Evolutionary conservation across 2,329 filamentous ascomycete species (phyloP).

Genomic region (Sporothrix mexicana): DNA sequence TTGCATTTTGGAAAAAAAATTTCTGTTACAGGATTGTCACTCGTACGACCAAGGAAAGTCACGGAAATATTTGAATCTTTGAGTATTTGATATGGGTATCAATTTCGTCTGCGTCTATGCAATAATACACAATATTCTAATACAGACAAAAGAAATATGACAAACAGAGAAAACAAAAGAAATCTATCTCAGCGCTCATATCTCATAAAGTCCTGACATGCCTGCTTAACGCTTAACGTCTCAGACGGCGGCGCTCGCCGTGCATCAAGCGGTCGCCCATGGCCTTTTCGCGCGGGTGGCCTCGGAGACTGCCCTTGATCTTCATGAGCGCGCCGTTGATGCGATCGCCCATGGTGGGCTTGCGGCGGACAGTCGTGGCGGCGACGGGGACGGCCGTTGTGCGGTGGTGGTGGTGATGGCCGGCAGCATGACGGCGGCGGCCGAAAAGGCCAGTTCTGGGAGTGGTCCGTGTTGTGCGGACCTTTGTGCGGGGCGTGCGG

Average conservation of each 20-base stretch:
- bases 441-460: constrained; percentile 28
- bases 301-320: constrained; percentile 71
- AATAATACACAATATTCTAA: background rate
- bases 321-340: constrained; percentile 76
- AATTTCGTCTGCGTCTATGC: constrained; percentile 12
- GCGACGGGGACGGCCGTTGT: background rate
- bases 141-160: constrained; percentile 31
- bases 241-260: constrained; percentile 10
- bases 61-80: background rate
- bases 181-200: background rate
- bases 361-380: constrained; percentile 61
- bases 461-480: constrained; percentile 31
- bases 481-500: constrained; percentile 5
- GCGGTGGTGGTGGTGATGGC: constrained; percentile 1
- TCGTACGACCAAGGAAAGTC: background rate
- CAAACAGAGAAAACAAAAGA: background rate
- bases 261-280: constrained; percentile 29
- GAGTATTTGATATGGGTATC: constrained; percentile 10
- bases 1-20: background rate
- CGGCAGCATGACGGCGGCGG: constrained; percentile 1
- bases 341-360: constrained; percentile 75
- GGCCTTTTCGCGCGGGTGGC: constrained; percentile 70
- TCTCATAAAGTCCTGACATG: background rate
- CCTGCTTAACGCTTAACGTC: background rate
- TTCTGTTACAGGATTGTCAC: too few relatives aligned